phyloP scores from a whole-genome alignment of 1,284 basidiomycete species.

The Ustilago curta region DNA sequence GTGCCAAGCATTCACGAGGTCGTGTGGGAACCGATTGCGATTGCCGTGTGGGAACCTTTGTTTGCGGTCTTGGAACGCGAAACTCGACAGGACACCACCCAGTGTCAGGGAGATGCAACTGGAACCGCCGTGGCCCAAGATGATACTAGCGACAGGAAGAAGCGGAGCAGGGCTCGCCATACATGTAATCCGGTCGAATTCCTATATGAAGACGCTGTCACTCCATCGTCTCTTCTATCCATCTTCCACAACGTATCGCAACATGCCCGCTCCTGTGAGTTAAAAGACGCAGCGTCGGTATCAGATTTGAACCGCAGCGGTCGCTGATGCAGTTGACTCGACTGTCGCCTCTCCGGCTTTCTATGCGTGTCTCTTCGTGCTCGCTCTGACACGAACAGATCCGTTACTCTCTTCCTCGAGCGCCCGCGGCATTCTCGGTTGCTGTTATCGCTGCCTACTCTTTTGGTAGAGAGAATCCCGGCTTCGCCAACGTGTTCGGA shows the following conservation, averaged over 20 bases:
- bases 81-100: neutral
- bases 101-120: neutral
- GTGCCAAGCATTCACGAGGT: too few relatives aligned
- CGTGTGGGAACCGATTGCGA: neutral
- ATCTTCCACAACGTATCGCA: neutral
- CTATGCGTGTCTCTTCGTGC: neutral
- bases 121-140: neutral
- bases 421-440: conserved; percentile 15
- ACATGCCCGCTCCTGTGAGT: conserved; percentile 19
- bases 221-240: neutral
- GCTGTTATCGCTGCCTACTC: conserved; percentile 26
- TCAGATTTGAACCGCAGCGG: neutral
- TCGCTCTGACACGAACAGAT: conserved; percentile 7
- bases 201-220: neutral
- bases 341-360: neutral
- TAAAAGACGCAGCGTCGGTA: neutral
- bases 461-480: conserved; percentile 35
- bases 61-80: neutral
- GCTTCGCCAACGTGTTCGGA: conserved; percentile 37
- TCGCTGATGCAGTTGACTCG: neutral
- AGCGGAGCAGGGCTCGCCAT: neutral
- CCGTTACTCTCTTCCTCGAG: conserved; percentile 38
- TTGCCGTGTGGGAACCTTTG: conserved; percentile 1
- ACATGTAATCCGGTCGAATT: neutral
- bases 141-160: neutral